Conservation (phyloP, 1,139 yeast genomes). For the Yamadazyma trypodendri region DNA sequence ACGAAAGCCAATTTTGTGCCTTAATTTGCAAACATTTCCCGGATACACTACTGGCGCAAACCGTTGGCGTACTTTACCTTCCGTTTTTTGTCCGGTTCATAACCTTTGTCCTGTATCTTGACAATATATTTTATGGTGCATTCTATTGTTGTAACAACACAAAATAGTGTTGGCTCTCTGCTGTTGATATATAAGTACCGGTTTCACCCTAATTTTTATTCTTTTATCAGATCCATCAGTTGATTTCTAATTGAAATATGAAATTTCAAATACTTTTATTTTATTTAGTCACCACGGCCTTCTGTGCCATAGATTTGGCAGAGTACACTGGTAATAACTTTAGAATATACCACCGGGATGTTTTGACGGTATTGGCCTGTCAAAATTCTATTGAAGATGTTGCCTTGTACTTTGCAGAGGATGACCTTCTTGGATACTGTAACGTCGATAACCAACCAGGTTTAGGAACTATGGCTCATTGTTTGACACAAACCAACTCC, state of each 20-base stretch:
- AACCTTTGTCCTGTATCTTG: background rate
- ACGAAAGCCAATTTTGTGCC: no score
- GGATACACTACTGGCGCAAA: background rate
- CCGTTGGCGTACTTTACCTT: background rate
- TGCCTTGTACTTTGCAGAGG: slow-evolving; percentile 26
- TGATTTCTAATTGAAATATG: slow-evolving; percentile 1
- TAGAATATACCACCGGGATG: slow-evolving; percentile 17
- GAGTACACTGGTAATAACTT: slow-evolving; percentile 11
- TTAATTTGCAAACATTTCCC: no score
- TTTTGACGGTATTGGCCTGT: slow-evolving; percentile 28
- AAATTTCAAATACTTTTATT: background rate
- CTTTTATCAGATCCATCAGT: slow-evolving; percentile 2
- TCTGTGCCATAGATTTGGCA: slow-evolving; percentile 3
- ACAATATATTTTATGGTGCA: background rate
- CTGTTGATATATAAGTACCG: background rate
- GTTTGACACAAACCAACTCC: slow-evolving; percentile 27
- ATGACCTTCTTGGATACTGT: slow-evolving; percentile 30
- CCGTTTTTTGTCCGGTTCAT: background rate
- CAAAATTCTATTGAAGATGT: slow-evolving; percentile 22
- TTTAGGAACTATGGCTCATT: slow-evolving; percentile 38
- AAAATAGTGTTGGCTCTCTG: no score
- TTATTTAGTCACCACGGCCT: background rate
- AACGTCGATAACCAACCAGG: slow-evolving; percentile 34
- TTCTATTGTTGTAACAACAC: no score
- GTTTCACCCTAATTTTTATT: background rate